phyloP scores from a whole-genome alignment of 1,284 basidiomycete species.

The Gomphus sp. region DNA sequence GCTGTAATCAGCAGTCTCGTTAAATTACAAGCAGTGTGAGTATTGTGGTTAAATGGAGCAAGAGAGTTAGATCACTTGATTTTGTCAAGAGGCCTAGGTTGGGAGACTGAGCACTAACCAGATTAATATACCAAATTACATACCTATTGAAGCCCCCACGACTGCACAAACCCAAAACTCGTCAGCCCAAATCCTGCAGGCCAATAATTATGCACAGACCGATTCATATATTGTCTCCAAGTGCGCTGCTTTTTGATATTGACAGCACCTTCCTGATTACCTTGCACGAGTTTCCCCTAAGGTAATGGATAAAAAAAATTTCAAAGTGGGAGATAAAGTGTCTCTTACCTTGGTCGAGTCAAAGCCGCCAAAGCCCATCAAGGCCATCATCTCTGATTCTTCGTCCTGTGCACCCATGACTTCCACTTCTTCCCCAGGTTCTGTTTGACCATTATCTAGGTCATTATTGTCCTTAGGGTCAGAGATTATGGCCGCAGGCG shows the following conservation, averaged over 20 bases:
- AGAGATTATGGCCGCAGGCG: not conserved
- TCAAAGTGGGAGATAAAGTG: not conserved
- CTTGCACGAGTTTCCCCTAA: slow-evolving; percentile 71
- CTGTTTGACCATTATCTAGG: not conserved
- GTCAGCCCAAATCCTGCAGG: not conserved
- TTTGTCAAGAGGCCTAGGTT: slow-evolving; percentile 55
- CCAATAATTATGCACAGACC: slow-evolving; percentile 33
- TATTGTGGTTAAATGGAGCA: no score
- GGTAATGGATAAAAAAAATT: not conserved
- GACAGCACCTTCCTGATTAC: slow-evolving; percentile 72
- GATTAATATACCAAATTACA: slow-evolving; percentile 13
- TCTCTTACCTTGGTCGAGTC: slow-evolving; percentile 76
- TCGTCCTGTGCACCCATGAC: slow-evolving; percentile 62
- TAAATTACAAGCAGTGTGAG: not conserved
- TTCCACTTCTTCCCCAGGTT: slow-evolving; percentile 42
- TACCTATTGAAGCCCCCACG: slow-evolving; percentile 91
- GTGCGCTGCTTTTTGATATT: slow-evolving; percentile 84
- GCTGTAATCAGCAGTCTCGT: not conserved
- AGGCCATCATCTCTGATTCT: slow-evolving; percentile 77
- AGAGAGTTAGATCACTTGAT: slow-evolving; percentile 37
- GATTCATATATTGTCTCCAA: slow-evolving; percentile 96
- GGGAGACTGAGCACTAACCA: slow-evolving; percentile 6
- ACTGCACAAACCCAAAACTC: slow-evolving; percentile 27
- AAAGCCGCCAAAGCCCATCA: slow-evolving; percentile 89
- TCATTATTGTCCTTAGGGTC: not conserved